Evolutionary conservation across 768 basidiomycete species (phyloP).

Genomic region (Trametes coccinea): DNA sequence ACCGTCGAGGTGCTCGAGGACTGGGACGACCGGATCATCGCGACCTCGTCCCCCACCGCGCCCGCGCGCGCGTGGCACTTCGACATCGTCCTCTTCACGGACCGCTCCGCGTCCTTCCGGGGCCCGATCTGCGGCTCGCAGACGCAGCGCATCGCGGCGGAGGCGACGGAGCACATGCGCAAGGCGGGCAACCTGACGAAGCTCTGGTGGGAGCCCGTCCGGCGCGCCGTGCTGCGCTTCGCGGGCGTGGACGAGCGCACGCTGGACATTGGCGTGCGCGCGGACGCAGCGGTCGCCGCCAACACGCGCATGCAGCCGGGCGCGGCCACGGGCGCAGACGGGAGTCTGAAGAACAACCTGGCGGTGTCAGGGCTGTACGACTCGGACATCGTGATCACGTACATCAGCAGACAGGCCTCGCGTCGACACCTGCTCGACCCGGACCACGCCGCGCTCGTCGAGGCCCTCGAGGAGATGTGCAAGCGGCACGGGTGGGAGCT

Average conservation of each 20-base stretch:
- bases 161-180: constrained; percentile 59
- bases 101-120: constrained; percentile 76
- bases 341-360: constrained; percentile 15
- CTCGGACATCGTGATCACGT: constrained; percentile 63
- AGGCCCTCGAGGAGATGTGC: constrained; percentile 52
- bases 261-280: constrained; percentile 33
- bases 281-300: constrained; percentile 13
- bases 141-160: constrained; percentile 72
- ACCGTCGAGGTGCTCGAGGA: constrained; percentile 68
- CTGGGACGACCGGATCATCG: constrained; percentile 63
- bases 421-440: constrained; percentile 53
- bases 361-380: constrained; percentile 19
- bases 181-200: constrained; percentile 35
- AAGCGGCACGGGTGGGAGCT: constrained; percentile 54
- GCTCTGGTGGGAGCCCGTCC: constrained; percentile 81
- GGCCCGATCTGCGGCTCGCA: constrained; percentile 60
- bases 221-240: constrained; percentile 65
- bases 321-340: constrained; percentile 14
- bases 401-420: constrained; percentile 67
- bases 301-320: constrained; percentile 7
- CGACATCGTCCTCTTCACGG: constrained; percentile 65
- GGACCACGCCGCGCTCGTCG: constrained; percentile 57
- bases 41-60: constrained; percentile 24
- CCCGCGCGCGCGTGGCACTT: constrained; percentile 61
- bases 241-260: constrained; percentile 48